Conservation (phyloP, 257 asterid species). For the Solanum chiquidenum region DNA sequence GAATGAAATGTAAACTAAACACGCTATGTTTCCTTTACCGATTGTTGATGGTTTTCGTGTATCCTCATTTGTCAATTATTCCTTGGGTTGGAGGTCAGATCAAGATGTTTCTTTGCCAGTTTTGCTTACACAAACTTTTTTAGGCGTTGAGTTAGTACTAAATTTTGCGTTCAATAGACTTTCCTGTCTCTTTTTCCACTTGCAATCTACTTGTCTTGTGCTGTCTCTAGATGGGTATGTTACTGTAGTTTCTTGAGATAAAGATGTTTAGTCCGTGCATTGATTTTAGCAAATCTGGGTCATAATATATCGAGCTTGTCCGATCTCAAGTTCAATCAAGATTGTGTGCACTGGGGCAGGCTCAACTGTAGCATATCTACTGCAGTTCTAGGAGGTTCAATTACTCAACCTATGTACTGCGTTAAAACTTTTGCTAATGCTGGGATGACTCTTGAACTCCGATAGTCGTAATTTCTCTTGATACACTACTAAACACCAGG, state of each 20-base stretch:
- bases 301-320: background rate
- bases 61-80: background rate
- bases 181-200: background rate
- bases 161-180: background rate
- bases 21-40: background rate
- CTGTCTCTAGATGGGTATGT: background rate
- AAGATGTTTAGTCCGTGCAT: background rate
- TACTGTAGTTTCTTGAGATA: background rate
- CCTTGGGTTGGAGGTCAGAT: background rate
- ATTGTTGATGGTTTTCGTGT: background rate
- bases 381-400: background rate
- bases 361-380: background rate
- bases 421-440: background rate
- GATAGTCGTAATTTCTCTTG: background rate
- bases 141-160: background rate
- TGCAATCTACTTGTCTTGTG: background rate
- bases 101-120: background rate
- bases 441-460: background rate
- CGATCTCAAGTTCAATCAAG: background rate
- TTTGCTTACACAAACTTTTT: background rate
- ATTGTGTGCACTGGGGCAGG: background rate
- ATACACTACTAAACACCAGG: background rate
- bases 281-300: background rate
- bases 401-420: background rate
- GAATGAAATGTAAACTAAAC: background rate